Evolutionary conservation across 176 grass and related monocot genomes (phyloP).

Genomic region (Musa schizocarpa): DNA sequence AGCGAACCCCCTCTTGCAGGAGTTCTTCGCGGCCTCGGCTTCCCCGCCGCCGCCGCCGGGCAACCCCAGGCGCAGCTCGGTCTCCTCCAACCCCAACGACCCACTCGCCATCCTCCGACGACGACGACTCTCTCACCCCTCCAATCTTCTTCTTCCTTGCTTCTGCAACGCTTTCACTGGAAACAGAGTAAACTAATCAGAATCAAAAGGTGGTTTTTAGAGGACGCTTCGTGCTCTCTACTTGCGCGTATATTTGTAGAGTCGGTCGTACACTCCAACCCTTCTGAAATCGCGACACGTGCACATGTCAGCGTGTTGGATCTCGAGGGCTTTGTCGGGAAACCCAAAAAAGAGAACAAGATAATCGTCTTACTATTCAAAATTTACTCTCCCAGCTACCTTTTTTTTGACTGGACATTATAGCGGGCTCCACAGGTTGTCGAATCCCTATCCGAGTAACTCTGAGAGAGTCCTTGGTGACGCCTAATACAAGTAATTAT

Average conservation of each 20-base stretch:
- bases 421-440: background rate
- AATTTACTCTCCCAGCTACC: background rate
- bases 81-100: conserved; percentile 14
- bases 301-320: background rate
- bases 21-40: background rate
- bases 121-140: no score
- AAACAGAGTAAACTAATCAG: no score
- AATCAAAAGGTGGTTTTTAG: no score
- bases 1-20: conserved; percentile 8
- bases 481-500: no score
- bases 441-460: no score
- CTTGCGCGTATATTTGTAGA: background rate
- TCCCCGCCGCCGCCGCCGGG: background rate
- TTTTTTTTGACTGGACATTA: background rate
- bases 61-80: conserved; percentile 24
- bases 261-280: background rate
- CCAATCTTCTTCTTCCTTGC: no score
- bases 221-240: background rate
- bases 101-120: conserved; percentile 4
- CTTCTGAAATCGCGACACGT: background rate
- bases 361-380: no score
- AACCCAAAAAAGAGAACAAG: no score
- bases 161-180: no score
- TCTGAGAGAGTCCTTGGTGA: no score
- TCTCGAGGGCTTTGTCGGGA: background rate